Evolutionary conservation across 495 filamentous ascomycete genomes (phyloP).

Genomic region (Neurospora sp.): DNA sequence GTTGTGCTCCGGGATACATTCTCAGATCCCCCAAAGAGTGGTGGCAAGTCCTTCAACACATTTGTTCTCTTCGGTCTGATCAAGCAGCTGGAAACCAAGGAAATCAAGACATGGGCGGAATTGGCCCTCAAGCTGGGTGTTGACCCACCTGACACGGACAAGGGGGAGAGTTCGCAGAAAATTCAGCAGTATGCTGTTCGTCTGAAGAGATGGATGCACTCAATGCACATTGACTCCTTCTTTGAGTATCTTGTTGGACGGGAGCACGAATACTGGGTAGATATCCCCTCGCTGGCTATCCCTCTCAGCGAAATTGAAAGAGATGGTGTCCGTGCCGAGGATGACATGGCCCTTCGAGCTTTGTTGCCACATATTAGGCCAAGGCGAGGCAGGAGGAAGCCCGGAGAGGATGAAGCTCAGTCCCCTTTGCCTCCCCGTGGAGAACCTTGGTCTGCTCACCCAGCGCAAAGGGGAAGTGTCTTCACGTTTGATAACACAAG

Average conservation of each 20-base stretch:
- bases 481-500: slow-evolving; percentile 25
- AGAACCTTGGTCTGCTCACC: slow-evolving; percentile 40
- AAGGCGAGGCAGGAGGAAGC: slow-evolving; percentile 75
- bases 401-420: slow-evolving; percentile 57
- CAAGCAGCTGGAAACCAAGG: slow-evolving; percentile 68
- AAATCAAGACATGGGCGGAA: slow-evolving; percentile 95
- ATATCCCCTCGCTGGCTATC: slow-evolving; percentile 61
- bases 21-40: slow-evolving; percentile 76
- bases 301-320: slow-evolving; percentile 52
- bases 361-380: slow-evolving; percentile 84
- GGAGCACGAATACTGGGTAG: slow-evolving; percentile 71
- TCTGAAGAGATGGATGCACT: slow-evolving; percentile 96
- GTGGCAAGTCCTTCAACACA: slow-evolving; percentile 84
- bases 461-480: slow-evolving; percentile 26
- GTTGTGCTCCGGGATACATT: slow-evolving; percentile 70
- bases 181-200: slow-evolving; percentile 96
- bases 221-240: slow-evolving; percentile 95
- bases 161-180: slow-evolving; percentile 91
- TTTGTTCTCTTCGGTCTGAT: slow-evolving; percentile 78
- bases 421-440: slow-evolving; percentile 48
- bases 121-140: slow-evolving; percentile 84
- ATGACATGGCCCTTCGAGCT: slow-evolving; percentile 85
- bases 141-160: slow-evolving; percentile 71
- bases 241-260: slow-evolving; percentile 85
- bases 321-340: slow-evolving; percentile 82